Base-by-base conservation (phyloP, 352 stramenopile genomes). In the Globisporangium canariense region DNA sequence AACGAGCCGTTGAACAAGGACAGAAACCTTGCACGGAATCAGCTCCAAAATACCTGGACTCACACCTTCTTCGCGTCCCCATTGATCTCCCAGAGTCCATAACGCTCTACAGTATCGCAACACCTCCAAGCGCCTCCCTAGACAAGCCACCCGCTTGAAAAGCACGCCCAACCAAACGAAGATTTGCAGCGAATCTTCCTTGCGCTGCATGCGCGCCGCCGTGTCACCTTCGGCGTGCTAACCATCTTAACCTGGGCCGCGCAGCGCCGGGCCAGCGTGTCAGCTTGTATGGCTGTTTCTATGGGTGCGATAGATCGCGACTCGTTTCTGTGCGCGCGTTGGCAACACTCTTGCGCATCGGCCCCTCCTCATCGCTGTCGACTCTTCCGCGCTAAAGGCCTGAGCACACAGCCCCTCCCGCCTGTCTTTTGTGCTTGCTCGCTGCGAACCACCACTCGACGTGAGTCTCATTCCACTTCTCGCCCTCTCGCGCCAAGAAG, bases 391-490 rank as follows among this genome's bases (percentile, higher is more conserved):
- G 36, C 36, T 41, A 8, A 8, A 36, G 32, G 36, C 28, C 28
- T 38, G 25, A 0, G 13, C 38, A 4, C 22, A 25, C 16, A 49
- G 9, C 25, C n/a, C 52, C 36, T 8, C 2, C 36, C 11, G 36
- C 36, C 36, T 41, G 2, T 8, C 8, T 11, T 10, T 41, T 14
- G 36, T 10, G 5, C 36, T 41, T 41, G 36, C 36, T 41, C 36
- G 2, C 7, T 51, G 8, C 13, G 47, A 28, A n/a, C 20, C 47
- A n/a, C 20, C 47, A 53, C 47, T 55, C 57, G 18, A 13, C 45
- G 18, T 40, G 22, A 62, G 41, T 6, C 49, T 53, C 57, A 66
- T 55, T 66, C 40, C 50, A 60, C 60, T 66, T 60, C 50, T 60
- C 40, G 36, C 50, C 50, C 25, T 14, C 38, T 28, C 36, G 22